Evolutionary conservation across 1,139 yeast genomes (phyloP).

Genomic region (Pichia sp.): DNA sequence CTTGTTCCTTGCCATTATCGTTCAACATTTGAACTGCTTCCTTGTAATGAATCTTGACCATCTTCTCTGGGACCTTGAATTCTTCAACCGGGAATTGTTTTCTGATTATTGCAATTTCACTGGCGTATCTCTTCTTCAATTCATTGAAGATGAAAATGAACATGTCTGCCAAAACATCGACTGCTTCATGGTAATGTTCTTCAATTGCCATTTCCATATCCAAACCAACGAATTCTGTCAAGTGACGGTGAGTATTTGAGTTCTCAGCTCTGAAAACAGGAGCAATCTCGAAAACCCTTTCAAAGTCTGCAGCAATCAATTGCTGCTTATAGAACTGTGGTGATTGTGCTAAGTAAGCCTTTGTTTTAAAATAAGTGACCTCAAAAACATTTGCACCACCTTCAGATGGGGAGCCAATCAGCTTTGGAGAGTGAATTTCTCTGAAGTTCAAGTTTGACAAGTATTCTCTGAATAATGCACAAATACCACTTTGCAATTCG

Average conservation of each 20-base stretch:
- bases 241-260: constrained; percentile 97
- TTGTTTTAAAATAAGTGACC: constrained; percentile 85
- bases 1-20: constrained; percentile 77
- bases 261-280: constrained; percentile 99
- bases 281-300: constrained; percentile 90
- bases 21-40: constrained; percentile 87
- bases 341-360: constrained; percentile 93
- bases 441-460: constrained; percentile 63
- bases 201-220: constrained; percentile 98
- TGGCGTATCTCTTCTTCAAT: constrained; percentile 70
- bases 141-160: constrained; percentile 85
- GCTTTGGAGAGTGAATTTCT: constrained; percentile 94
- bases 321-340: constrained; percentile 98
- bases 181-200: constrained; percentile 94
- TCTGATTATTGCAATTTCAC: constrained; percentile 86
- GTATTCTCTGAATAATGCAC: constrained; percentile 85
- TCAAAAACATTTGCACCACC: constrained; percentile 98
- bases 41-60: constrained; percentile 84
- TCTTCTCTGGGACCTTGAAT: constrained; percentile 86
- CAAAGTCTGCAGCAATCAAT: constrained; percentile 96
- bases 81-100: constrained; percentile 97
- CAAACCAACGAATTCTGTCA: constrained; percentile 97
- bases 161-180: constrained; percentile 77
- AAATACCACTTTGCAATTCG: constrained; percentile 87
- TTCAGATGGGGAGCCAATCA: constrained; percentile 93